Evolutionary conservation across 1,284 basidiomycete genomes (phyloP), one percentile per base, ranked within the genome.

Genomic region (Ustilago cynodontis): DNA sequence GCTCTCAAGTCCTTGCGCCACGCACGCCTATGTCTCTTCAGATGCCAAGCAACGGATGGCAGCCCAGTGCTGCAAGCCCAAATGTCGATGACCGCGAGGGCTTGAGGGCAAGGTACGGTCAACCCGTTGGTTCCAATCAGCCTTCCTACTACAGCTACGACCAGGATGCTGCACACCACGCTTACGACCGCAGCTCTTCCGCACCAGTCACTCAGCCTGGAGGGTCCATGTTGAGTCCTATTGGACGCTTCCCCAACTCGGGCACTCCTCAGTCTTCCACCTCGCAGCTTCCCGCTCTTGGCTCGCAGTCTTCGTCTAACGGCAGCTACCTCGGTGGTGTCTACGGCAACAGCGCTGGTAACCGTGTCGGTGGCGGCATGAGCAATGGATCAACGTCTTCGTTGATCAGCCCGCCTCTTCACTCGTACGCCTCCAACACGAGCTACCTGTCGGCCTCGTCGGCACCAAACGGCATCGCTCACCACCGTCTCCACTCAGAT

Each of bases 401-500:
- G 26, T 56, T 79, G 49, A 56, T 77, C 70, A 73, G 67, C 53
- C 73, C 77, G 14, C 64, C 74, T 9, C 37, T 71, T n/a, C 74
- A 70, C 35, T 61, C 73, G 3, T 65, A 61, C 1, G 54, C 58
- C 8, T 65, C 68, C 22, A 71, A 59, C 51, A 43, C 53, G 1
- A 71, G 71, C 67, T 74, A 60, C 62, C 49, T 68, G 18, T 65
- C 70, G 5, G 66, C 74, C 29, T 71, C 78, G 18, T 62, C 61
- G 11, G 65, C 70, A 14, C 72, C 72, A 24, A 75, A 62, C 49
- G 60, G 67, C 29, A 49, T 70, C 14, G 65, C 61, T 7, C 76
- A 78, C 45, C 71, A 76, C 62, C 71, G 71, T 2, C 59, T 77
- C 35, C 74, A 78, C 62, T 75, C 71, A 26, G 78, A 80, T 37